phyloP scores from a whole-genome alignment of 768 basidiomycete species.

The Auricularia sp. region DNA sequence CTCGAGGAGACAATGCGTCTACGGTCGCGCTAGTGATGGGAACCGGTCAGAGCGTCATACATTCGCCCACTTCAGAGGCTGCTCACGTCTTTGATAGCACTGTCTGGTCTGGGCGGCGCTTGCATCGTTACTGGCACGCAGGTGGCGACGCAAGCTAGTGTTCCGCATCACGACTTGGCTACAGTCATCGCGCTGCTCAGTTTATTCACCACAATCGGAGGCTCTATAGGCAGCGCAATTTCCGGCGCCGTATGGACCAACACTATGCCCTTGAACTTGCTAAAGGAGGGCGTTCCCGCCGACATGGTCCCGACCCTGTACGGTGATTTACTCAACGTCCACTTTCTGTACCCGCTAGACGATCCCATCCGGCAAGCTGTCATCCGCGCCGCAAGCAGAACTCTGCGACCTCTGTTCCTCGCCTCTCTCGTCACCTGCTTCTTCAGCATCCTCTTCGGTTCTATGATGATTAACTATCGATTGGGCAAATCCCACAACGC shows the following conservation, averaged over 20 bases:
- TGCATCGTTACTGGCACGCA: slow-evolving; percentile 35
- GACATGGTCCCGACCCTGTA: slow-evolving; percentile 8
- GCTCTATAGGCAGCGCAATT: slow-evolving; percentile 34
- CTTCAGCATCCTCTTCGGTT: slow-evolving; percentile 28
- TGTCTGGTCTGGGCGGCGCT: slow-evolving; percentile 45
- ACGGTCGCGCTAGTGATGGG: slow-evolving; percentile 31
- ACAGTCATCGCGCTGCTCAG: slow-evolving; percentile 37
- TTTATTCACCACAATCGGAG: slow-evolving; percentile 38
- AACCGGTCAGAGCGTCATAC: background rate
- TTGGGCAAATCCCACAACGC: slow-evolving; percentile 32
- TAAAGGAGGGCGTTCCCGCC: slow-evolving; percentile 13
- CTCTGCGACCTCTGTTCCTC: slow-evolving; percentile 18
- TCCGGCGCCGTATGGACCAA: slow-evolving; percentile 18
- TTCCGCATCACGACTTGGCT: slow-evolving; percentile 39
- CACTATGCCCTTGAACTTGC: slow-evolving; percentile 16
- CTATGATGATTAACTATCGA: slow-evolving; percentile 28
- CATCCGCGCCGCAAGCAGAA: slow-evolving; percentile 20
- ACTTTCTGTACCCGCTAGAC: slow-evolving; percentile 3
- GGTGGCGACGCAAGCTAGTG: slow-evolving; percentile 37
- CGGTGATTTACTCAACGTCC: slow-evolving; percentile 10
- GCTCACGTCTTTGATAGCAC: slow-evolving; percentile 18
- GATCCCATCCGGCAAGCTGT: slow-evolving; percentile 8
- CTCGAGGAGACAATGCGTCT: slow-evolving; percentile 11
- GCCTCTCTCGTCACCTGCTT: slow-evolving; percentile 30
- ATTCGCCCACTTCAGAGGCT: background rate